Evolutionary conservation across 805 yeast species (phyloP).

Genomic region (Candida easanensis): DNA sequence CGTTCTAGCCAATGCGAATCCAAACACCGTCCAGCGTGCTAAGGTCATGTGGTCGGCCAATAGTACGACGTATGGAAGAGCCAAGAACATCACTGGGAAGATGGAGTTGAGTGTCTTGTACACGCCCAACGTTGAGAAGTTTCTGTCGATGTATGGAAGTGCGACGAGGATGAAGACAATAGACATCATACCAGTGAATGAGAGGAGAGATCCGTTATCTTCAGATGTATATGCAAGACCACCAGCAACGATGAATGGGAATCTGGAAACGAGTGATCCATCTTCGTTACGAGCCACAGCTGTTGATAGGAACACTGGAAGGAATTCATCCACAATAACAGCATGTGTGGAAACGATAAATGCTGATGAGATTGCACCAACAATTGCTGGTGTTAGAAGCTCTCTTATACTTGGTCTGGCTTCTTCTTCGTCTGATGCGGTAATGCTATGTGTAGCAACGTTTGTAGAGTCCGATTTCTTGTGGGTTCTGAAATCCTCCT

Average conservation of each 20-base stretch:
- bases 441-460: not conserved
- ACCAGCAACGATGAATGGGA: constrained; percentile 49
- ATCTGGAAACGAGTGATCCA: constrained; percentile 30
- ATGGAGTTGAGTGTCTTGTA: constrained; percentile 9
- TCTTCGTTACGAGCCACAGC: constrained; percentile 3
- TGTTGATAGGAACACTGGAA: constrained; percentile 10
- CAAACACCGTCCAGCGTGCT: constrained; percentile 1
- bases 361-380: constrained; percentile 9
- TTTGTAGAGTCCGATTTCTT: not conserved
- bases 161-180: constrained; percentile 46
- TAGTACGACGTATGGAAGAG: constrained; percentile 8
- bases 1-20: not conserved
- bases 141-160: constrained; percentile 10
- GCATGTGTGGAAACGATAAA: constrained; percentile 11
- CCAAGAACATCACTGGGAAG: constrained; percentile 5
- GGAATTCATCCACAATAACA: constrained; percentile 12
- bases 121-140: constrained; percentile 6
- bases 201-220: constrained; percentile 49
- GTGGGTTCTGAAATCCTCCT: not conserved
- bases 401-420: constrained; percentile 2
- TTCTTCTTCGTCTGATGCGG: constrained; percentile 1
- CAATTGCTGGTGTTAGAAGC: constrained; percentile 8
- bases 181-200: constrained; percentile 44
- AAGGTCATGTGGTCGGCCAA: constrained; percentile 4
- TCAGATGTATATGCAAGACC: constrained; percentile 47